phyloP scores from a whole-genome alignment of 768 basidiomycete species.

The Lentinula boryana region DNA sequence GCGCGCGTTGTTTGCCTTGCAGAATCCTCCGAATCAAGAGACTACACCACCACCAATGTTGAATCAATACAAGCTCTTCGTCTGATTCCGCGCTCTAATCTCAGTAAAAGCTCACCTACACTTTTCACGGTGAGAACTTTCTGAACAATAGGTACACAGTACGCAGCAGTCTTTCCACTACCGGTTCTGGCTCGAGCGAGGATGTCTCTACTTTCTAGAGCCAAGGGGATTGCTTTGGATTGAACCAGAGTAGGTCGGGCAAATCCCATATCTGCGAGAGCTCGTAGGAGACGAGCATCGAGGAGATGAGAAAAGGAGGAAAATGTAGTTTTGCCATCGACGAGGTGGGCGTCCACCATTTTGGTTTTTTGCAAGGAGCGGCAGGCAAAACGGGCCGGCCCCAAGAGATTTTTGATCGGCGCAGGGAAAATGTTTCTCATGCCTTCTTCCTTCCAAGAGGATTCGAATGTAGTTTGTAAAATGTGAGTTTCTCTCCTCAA shows the following conservation, averaged over 20 bases:
- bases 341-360: conserved; percentile 42
- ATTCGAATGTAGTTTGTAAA: conserved; percentile 29
- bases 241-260: conserved; percentile 91
- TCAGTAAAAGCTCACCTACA: conserved; percentile 40
- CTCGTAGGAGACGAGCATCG: conserved; percentile 79
- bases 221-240: conserved; percentile 85
- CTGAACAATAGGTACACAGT: conserved; percentile 87
- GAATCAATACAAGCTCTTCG: not conserved
- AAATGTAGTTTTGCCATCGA: conserved; percentile 46
- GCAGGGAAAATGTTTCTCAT: not conserved
- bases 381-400: not conserved
- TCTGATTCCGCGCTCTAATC: not conserved
- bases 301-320: conserved; percentile 69
- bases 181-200: conserved; percentile 93
- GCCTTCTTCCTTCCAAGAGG: not conserved
- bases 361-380: not conserved
- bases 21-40: conserved; percentile 31
- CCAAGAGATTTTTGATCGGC: too few relatives aligned
- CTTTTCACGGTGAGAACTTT: conserved; percentile 78
- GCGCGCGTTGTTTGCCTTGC: conserved; percentile 59
- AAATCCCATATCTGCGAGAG: conserved; percentile 88
- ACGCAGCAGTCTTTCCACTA: conserved; percentile 95
- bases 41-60: conserved; percentile 18
- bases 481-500: conserved; percentile 29
- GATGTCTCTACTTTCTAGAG: conserved; percentile 84